Base-by-base conservation (phyloP, 1,284 basidiomycete genomes). In the Leccinum griseonigrum region DNA sequence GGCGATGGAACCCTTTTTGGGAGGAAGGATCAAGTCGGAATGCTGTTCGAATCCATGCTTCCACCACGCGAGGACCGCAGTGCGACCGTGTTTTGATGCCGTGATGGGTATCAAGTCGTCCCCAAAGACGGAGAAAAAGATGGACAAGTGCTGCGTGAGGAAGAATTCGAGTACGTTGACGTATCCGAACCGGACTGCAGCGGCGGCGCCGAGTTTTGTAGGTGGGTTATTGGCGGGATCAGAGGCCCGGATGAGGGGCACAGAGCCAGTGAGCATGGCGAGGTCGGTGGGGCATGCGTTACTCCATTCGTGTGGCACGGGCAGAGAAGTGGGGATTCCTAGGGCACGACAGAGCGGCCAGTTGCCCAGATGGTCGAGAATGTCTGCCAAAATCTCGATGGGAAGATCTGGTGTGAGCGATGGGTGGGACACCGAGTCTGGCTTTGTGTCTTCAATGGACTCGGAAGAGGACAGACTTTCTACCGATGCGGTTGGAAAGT, bases 321-420 rank as follows among this genome's bases (percentile, higher is more conserved):
- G 75, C 2, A 93, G 72, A 28, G 85, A 85, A 3, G 89, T 90
- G 16, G 87, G 88, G 1, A 92, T 76, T 29, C 87, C 85, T 32
- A 94, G 83, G 10, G 92, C 87, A 63, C 85, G 86, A 22, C 86
- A 81, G 16, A 94, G 84, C 68, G 92, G 90, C 89, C 91, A 94
- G 71, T 92, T 88, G 13, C 86, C 88, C 10, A 92, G 74, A 66
- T 86, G 83, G 64, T 92, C 88, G 74, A 93, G 76, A 64, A 93
- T 91, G 58, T 88, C 83, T 8, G 87, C 86, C 36, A 93, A 76
- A 50, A 93, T 81, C 72, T 94, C 91, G 54, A 87, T 79, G 1
- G 91, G 91, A 13, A 93, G 79, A 70, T 86, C 84, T 28, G 83
- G 82, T 2, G 80, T 78, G 66, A 68, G 67, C n/a, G 64, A 59